Evolutionary conservation across 2,329 filamentous ascomycete species (phyloP).

Genomic region (Venturia pyrina): DNA sequence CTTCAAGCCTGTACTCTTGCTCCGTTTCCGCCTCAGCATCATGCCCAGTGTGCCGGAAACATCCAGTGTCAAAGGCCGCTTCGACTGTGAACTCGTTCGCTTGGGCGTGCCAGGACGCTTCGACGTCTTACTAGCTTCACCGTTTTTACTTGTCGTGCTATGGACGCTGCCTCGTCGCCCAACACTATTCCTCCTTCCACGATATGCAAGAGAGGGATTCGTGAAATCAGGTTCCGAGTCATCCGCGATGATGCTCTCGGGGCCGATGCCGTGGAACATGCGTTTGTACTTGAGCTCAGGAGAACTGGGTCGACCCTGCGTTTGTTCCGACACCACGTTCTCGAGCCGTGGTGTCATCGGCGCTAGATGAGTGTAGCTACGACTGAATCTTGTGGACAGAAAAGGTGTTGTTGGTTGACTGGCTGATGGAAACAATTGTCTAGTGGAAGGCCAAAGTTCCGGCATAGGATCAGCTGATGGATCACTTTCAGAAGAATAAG

Average conservation of each 20-base stretch:
- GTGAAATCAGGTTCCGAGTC: neutral
- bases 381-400: neutral
- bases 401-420: conserved; percentile 13
- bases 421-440: conserved; percentile 11
- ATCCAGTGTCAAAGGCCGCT: conserved; percentile 16
- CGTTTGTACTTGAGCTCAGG: conserved; percentile 32
- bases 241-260: conserved; percentile 10
- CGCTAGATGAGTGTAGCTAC: conserved; percentile 13
- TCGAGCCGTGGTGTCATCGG: conserved; percentile 16
- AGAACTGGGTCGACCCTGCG: conserved; percentile 22
- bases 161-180: conserved; percentile 4
- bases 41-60: conserved; percentile 19
- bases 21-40: conserved; percentile 18
- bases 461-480: neutral
- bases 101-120: neutral
- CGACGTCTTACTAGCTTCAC: neutral
- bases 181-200: neutral
- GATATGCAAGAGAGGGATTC: neutral
- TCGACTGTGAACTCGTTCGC: neutral
- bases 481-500: conserved; percentile 9
- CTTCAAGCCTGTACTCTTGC: conserved; percentile 20
- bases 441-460: conserved; percentile 15
- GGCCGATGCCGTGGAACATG: conserved; percentile 25
- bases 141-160: neutral
- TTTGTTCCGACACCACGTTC: conserved; percentile 13